Percentiles rank a stretch among this genome's conserved stretches.
phyloP scores from a whole-genome alignment of 1,284 basidiomycete species.

The Golubevia sp. region DNA sequence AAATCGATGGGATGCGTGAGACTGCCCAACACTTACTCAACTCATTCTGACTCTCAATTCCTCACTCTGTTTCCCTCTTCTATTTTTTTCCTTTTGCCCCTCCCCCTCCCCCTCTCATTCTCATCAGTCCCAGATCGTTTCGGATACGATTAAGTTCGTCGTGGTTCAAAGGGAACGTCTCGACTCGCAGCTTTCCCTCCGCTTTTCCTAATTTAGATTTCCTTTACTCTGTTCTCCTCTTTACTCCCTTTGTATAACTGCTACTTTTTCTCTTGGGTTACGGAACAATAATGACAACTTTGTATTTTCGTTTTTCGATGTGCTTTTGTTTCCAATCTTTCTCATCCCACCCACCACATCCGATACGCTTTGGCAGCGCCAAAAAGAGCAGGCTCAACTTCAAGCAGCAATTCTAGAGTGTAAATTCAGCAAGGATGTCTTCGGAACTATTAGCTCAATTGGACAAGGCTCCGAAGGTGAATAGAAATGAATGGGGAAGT shows the following conservation, averaged over 20 bases:
- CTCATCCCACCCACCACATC: not conserved
- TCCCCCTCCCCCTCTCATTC: not conserved
- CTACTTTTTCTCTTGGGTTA: not conserved
- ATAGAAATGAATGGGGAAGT: too few species aligned
- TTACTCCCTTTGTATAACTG: not conserved
- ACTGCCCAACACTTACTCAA: too few species aligned
- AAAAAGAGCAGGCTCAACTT: not conserved
- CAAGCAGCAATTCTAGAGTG: not conserved
- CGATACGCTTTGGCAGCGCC: not conserved
- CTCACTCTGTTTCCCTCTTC: too few species aligned
- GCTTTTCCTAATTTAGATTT: too few species aligned
- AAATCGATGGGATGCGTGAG: too few species aligned
- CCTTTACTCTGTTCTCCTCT: not conserved
- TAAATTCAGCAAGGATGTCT: not conserved
- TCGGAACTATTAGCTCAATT: not conserved
- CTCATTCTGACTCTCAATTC: too few species aligned
- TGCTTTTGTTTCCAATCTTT: too few species aligned
- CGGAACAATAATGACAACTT: too few species aligned
- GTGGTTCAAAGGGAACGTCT: too few species aligned
- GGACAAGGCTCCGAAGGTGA: not conserved
- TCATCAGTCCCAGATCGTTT: constrained; percentile 46
- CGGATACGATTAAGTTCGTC: constrained; percentile 27
- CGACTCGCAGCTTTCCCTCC: too few species aligned
- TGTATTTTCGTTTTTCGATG: too few species aligned
- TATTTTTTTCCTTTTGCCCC: too few species aligned